Evolutionary conservation across 257 asterid species (phyloP).

Genomic region (Salvia hispanica): DNA sequence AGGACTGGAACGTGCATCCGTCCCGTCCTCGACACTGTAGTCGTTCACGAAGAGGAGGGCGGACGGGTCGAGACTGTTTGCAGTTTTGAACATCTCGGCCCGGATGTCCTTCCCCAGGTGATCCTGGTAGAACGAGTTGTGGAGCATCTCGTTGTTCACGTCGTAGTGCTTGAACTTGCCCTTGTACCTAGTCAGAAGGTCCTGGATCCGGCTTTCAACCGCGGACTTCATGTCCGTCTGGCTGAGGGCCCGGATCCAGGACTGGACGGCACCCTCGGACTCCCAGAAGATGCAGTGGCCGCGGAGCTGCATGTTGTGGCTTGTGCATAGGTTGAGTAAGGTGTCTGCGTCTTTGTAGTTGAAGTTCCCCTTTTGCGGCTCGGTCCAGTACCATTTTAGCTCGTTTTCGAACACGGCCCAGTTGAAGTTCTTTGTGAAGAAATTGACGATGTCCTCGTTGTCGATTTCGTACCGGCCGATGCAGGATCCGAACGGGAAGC

Average conservation of each 20-base stretch:
- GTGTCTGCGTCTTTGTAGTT: slow-evolving; percentile 80
- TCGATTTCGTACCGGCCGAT: slow-evolving; percentile 58
- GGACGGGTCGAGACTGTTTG: slow-evolving; percentile 58
- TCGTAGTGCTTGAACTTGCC: slow-evolving; percentile 80
- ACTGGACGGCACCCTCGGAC: slow-evolving; percentile 59
- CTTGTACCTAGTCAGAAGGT: slow-evolving; percentile 68
- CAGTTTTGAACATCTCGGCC: slow-evolving; percentile 68
- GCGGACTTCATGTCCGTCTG: slow-evolving; percentile 50
- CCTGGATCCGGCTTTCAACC: slow-evolving; percentile 59
- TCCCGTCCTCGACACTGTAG: slow-evolving; percentile 71
- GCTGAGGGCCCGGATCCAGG: slow-evolving; percentile 58
- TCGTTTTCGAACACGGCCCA: slow-evolving; percentile 90
- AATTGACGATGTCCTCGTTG: slow-evolving; percentile 62
- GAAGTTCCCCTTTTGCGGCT: slow-evolving; percentile 63
- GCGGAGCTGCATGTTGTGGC: slow-evolving; percentile 59
- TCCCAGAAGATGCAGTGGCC: slow-evolving; percentile 97
- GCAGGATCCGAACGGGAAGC: slow-evolving; percentile 80
- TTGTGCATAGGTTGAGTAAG: slow-evolving; percentile 52
- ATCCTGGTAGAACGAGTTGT: slow-evolving; percentile 77
- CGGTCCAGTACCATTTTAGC: slow-evolving; percentile 88
- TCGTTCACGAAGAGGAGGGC: slow-evolving; percentile 71
- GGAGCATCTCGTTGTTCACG: slow-evolving; percentile 86
- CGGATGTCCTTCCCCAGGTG: slow-evolving; percentile 65
- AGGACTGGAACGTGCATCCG: slow-evolving; percentile 60
- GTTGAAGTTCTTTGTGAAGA: slow-evolving; percentile 71